These are phyloP conservation scores for Urochloa ruziziensis DNA, from an alignment of 176 grass and related monocot genomes.

Conservation along the genomic window DNA sequence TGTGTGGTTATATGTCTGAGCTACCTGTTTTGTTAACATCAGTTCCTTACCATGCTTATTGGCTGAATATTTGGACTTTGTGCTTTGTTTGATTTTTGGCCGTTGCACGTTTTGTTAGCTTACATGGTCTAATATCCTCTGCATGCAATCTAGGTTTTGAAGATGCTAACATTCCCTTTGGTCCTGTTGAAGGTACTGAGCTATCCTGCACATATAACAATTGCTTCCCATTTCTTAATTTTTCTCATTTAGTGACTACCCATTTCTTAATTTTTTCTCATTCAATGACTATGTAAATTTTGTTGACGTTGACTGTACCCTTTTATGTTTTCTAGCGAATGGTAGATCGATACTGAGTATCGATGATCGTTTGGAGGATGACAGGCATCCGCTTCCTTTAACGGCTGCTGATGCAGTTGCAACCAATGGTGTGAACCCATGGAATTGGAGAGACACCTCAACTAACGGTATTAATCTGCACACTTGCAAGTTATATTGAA, in stretches of 20 bases:
- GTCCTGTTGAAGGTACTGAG: constrained; percentile 79
- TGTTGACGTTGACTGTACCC: neutral
- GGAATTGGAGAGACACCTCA: constrained; percentile 94
- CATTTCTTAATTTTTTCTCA: no score
- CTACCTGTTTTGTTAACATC: neutral
- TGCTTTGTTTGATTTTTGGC: constrained; percentile 13
- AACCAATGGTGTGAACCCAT: constrained; percentile 86
- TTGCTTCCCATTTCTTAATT: neutral
- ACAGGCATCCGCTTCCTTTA: constrained; percentile 66
- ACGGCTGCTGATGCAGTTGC: constrained; percentile 66
- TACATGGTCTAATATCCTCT: constrained; percentile 28
- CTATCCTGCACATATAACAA: neutral
- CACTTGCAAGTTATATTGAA: neutral
- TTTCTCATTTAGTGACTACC: neutral
- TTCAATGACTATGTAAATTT: no score
- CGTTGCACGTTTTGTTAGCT: neutral
- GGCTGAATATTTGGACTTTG: neutral
- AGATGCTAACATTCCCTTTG: constrained; percentile 82
- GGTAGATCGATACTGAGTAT: constrained; percentile 68
- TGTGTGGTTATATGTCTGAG: neutral
- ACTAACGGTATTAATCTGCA: constrained; percentile 58
- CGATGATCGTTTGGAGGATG: constrained; percentile 63
- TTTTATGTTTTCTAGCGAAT: constrained; percentile 52
- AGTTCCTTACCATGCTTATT: neutral
- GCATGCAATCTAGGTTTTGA: constrained; percentile 67